Evolutionary conservation across 495 filamentous ascomycete genomes (phyloP).

Genomic region (Articulospora tetracladia): DNA sequence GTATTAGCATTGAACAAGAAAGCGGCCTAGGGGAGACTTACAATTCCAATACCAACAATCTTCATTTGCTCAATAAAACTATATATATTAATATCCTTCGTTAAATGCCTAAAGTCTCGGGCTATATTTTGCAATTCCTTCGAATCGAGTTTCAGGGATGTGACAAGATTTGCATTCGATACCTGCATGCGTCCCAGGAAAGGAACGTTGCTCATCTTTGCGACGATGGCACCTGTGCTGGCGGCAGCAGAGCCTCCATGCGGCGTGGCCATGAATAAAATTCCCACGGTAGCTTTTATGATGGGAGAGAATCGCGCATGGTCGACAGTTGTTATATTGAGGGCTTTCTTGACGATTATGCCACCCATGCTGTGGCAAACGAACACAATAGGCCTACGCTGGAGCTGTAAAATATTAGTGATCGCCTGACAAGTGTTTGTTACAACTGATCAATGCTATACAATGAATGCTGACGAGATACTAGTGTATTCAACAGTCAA

Average conservation of each 20-base stretch:
- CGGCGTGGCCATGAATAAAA: slow-evolving; percentile 46
- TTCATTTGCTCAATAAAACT: slow-evolving; percentile 9
- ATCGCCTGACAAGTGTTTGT: too few species aligned
- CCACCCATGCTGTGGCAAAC: slow-evolving; percentile 44
- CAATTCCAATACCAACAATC: neutral
- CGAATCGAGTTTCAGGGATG: neutral
- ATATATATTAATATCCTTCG: slow-evolving; percentile 1
- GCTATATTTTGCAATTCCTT: neutral
- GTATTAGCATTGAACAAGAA: neutral
- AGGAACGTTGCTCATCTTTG: neutral
- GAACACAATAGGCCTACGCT: slow-evolving; percentile 34
- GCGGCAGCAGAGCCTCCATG: slow-evolving; percentile 35
- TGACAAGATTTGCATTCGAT: neutral
- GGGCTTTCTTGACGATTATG: slow-evolving; percentile 42
- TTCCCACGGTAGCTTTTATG: slow-evolving; percentile 30
- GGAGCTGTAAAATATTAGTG: neutral
- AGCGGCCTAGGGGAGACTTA: neutral
- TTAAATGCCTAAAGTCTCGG: slow-evolving; percentile 9
- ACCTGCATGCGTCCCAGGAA: neutral
- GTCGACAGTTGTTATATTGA: neutral
- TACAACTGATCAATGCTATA: too few species aligned
- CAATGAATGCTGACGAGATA: too few species aligned
- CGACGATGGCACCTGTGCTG: neutral
- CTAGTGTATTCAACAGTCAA: too few species aligned
- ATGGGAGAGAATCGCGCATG: slow-evolving; percentile 28